Evolutionary conservation across 805 yeast genomes (phyloP).

Genomic region (Candida nanaspora): DNA sequence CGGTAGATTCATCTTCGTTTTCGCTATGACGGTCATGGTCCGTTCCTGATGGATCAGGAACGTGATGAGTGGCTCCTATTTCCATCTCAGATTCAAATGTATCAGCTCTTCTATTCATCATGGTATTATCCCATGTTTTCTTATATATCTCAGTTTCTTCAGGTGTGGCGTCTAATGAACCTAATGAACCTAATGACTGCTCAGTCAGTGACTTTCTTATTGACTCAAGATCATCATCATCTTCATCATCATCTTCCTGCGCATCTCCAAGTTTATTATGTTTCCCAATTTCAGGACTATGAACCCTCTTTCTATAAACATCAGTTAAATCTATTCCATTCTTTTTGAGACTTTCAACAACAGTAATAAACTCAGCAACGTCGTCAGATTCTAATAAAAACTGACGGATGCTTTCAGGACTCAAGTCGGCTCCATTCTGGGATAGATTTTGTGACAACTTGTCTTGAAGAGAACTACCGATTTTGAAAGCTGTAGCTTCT

Average conservation of each 20-base stretch:
- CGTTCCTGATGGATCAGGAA: no score
- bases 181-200: no score
- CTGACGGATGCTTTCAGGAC: conserved; percentile 28
- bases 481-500: conserved; percentile 14
- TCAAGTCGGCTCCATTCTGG: conserved; percentile 11
- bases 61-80: no score
- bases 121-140: neutral
- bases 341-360: conserved; percentile 31
- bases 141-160: neutral
- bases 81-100: neutral
- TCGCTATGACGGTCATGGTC: neutral
- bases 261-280: no score
- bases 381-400: conserved; percentile 23
- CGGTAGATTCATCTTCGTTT: neutral
- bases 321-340: conserved; percentile 34
- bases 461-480: neutral
- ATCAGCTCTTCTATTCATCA: neutral
- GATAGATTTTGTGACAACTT: neutral
- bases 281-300: no score
- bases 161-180: neutral
- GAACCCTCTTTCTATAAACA: conserved; percentile 11
- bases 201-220: no score
- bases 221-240: neutral
- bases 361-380: conserved; percentile 30
- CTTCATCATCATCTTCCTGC: neutral